Percentiles rank a stretch among this genome's conserved stretches.
Conservation (phyloP, 2,329 filamentous ascomycete genomes). For the Fusarium foetens region DNA sequence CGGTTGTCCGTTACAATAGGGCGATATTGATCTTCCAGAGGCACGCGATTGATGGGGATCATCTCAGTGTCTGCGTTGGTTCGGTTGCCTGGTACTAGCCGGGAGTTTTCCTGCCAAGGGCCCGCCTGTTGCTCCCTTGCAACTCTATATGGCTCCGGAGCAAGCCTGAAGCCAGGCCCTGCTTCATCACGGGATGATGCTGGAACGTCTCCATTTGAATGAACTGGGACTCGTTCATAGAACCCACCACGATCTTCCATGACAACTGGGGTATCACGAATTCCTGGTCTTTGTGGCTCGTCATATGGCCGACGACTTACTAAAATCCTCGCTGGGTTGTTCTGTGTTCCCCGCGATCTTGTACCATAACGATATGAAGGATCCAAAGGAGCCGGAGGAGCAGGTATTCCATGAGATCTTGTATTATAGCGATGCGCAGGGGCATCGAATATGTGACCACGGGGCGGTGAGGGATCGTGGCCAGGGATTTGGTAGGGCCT, state of each 20-base stretch:
- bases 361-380: slow-evolving; percentile 17
- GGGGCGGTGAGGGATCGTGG: slow-evolving; percentile 18
- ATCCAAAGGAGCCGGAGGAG: background rate
- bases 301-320: slow-evolving; percentile 46
- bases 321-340: slow-evolving; percentile 27
- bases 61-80: slow-evolving; percentile 33
- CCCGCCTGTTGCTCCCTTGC: slow-evolving; percentile 33
- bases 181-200: slow-evolving; percentile 14
- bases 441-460: slow-evolving; percentile 13
- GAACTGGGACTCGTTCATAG: slow-evolving; percentile 48
- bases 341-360: slow-evolving; percentile 29
- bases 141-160: slow-evolving; percentile 15
- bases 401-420: slow-evolving; percentile 2
- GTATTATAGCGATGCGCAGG: slow-evolving; percentile 22
- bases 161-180: slow-evolving; percentile 24
- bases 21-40: slow-evolving; percentile 16
- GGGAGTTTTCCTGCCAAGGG: slow-evolving; percentile 37
- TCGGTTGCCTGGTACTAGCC: slow-evolving; percentile 30
- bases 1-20: slow-evolving; percentile 21
- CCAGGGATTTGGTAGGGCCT: slow-evolving; percentile 20
- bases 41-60: slow-evolving; percentile 27
- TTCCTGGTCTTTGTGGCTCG: slow-evolving; percentile 47
- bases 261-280: slow-evolving; percentile 48
- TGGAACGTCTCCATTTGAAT: slow-evolving; percentile 18
- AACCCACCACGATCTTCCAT: slow-evolving; percentile 56